Evolutionary conservation across 352 stramenopile genomes (phyloP).

Genomic region (Phytophthora tentaculata): DNA sequence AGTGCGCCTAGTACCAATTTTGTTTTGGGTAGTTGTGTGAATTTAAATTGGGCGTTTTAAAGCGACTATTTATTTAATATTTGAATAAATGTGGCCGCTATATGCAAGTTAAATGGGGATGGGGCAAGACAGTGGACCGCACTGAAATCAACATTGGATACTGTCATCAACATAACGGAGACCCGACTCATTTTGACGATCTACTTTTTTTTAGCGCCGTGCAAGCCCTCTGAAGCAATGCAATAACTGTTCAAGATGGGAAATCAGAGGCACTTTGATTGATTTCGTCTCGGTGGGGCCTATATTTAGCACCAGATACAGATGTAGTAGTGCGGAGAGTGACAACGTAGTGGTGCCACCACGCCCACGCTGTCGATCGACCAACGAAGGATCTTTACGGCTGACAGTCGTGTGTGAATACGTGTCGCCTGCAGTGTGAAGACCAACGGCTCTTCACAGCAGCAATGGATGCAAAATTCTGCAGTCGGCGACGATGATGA

Average conservation of each 20-base stretch:
- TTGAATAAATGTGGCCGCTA: not conserved
- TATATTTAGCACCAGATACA: not conserved
- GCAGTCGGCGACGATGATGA: not conserved
- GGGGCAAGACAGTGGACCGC: slow-evolving; percentile 12
- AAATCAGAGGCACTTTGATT: not conserved
- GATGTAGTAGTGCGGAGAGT: no score
- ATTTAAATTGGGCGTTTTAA: not conserved
- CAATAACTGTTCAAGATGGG: not conserved
- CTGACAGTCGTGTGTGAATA: not conserved
- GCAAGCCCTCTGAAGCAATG: no score
- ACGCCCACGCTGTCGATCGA: not conserved
- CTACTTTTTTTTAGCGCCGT: slow-evolving; percentile 10
- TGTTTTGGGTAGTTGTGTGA: no score
- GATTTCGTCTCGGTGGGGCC: not conserved
- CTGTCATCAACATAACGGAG: slow-evolving; percentile 16
- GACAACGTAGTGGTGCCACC: no score
- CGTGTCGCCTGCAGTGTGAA: not conserved
- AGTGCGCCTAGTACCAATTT: no score
- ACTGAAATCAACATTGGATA: slow-evolving; percentile 26
- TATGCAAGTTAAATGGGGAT: slow-evolving; percentile 4
- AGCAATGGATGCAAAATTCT: slow-evolving; percentile 1
- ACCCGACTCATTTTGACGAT: slow-evolving; percentile 16
- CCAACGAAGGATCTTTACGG: slow-evolving; percentile 3
- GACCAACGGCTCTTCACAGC: slow-evolving; percentile 4
- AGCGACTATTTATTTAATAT: slow-evolving; percentile 13